Conservation (phyloP, 2,329 filamentous ascomycete species). For the Huntiella moniliformis region DNA sequence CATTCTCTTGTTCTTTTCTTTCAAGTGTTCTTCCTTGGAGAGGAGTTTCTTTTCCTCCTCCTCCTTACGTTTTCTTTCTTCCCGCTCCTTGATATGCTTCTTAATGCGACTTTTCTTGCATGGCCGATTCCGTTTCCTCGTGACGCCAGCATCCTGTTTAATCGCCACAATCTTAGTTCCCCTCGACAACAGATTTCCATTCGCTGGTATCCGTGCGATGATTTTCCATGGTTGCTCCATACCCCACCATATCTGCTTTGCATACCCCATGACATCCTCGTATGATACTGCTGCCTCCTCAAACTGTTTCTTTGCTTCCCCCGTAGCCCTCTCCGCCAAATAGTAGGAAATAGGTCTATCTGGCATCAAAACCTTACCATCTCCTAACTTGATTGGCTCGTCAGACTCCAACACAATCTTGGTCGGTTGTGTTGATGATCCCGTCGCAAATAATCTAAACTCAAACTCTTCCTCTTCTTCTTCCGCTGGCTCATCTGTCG, state of each 20-base stretch:
- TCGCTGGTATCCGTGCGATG: slow-evolving; percentile 22
- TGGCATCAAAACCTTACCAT: slow-evolving; percentile 19
- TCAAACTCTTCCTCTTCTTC: slow-evolving; percentile 27
- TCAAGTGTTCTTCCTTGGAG: slow-evolving; percentile 30
- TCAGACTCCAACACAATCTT: slow-evolving; percentile 33
- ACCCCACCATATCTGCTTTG: slow-evolving; percentile 32
- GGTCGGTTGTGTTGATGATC: slow-evolving; percentile 21
- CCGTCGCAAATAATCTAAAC: slow-evolving; percentile 36
- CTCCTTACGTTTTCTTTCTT: slow-evolving; percentile 22
- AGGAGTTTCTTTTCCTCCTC: slow-evolving; percentile 20
- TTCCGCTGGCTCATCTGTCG: slow-evolving; percentile 11
- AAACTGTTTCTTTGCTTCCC: slow-evolving; percentile 16
- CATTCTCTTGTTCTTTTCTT: slow-evolving; percentile 41
- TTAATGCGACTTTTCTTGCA: slow-evolving; percentile 42
- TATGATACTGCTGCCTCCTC: slow-evolving; percentile 27
- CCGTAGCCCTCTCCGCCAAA: slow-evolving; percentile 22
- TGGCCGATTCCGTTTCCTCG: slow-evolving; percentile 17
- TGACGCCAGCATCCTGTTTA: background rate
- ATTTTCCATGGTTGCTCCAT: slow-evolving; percentile 43
- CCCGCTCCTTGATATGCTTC: slow-evolving; percentile 26
- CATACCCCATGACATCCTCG: slow-evolving; percentile 29
- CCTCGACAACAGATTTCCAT: slow-evolving; percentile 15
- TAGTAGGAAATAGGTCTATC: slow-evolving; percentile 30
- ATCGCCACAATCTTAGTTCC: slow-evolving; percentile 5
- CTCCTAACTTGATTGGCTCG: slow-evolving; percentile 17